A percentile compares a stretch with the other conserved stretches of the same genome.
Conservation (phyloP, 2,329 filamentous ascomycete species). For the Rosellinia necatrix region DNA sequence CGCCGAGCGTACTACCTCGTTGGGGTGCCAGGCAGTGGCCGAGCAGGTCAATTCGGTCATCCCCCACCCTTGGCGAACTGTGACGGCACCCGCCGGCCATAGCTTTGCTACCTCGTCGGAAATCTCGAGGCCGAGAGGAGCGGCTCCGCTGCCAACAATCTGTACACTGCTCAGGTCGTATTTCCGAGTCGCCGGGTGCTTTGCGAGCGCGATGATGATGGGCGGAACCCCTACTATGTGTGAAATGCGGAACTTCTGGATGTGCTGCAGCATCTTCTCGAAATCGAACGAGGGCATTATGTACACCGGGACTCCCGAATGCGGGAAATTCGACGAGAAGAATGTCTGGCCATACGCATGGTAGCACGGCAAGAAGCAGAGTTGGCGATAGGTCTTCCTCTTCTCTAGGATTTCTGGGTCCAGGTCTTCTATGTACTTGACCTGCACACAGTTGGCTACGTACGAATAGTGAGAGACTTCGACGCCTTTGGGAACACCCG, state of each 20-base stretch:
- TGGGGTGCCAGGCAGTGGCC: constrained; percentile 66
- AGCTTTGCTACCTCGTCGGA: constrained; percentile 62
- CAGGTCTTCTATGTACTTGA: constrained; percentile 52
- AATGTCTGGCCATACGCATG: constrained; percentile 75
- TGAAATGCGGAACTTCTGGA: constrained; percentile 72
- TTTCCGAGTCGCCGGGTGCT: constrained; percentile 67
- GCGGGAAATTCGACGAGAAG: constrained; percentile 64
- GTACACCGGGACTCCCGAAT: constrained; percentile 68
- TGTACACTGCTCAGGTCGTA: constrained; percentile 72
- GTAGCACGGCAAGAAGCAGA: constrained; percentile 79
- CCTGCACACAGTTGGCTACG: constrained; percentile 70
- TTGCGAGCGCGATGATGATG: constrained; percentile 73
- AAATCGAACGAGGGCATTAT: constrained; percentile 82
- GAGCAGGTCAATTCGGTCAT: constrained; percentile 86
- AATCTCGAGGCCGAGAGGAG: constrained; percentile 66
- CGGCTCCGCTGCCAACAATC: constrained; percentile 66
- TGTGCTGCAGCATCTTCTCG: constrained; percentile 68
- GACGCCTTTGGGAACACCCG: constrained; percentile 83
- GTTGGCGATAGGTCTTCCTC: constrained; percentile 45
- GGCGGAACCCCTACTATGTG: constrained; percentile 72
- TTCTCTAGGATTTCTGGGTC: constrained; percentile 54
- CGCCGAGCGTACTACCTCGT: constrained; percentile 43
- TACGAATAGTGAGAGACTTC: constrained; percentile 80
- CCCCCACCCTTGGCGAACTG: constrained; percentile 74
- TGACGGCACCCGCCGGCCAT: constrained; percentile 48